Conservation (phyloP, 192 early-diverging fungal genomes). For the Haplosporangium gracile region DNA sequence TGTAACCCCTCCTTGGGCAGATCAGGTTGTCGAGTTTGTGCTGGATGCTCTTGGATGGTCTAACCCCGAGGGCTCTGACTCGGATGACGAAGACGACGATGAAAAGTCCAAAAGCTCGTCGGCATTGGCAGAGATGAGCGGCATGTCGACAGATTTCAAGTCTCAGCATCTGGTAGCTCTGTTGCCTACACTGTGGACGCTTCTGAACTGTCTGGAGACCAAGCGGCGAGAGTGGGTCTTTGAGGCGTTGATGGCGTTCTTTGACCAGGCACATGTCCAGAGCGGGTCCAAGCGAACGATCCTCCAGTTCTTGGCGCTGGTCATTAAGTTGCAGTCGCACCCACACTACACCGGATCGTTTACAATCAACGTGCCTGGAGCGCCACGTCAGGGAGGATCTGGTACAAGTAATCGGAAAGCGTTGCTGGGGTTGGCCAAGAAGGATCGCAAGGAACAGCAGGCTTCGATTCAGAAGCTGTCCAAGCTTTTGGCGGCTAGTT, state of each 20-base stretch:
- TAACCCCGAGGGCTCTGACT: constrained; percentile 11
- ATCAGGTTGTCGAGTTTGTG: constrained; percentile 70
- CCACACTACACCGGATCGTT: constrained; percentile 53
- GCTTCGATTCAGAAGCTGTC: constrained; percentile 41
- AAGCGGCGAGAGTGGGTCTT: constrained; percentile 49
- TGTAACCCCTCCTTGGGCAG: constrained; percentile 59
- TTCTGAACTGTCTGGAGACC: constrained; percentile 61
- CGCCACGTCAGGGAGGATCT: constrained; percentile 12
- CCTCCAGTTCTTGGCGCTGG: constrained; percentile 37
- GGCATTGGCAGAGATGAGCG: constrained; percentile 36
- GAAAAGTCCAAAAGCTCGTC: neutral
- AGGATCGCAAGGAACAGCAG: constrained; percentile 29
- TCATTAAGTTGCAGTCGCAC: constrained; percentile 57
- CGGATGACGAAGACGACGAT: neutral
- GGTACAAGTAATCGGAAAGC: neutral
- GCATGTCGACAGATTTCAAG: constrained; percentile 54
- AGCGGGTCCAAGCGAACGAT: constrained; percentile 40
- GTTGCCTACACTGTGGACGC: constrained; percentile 65
- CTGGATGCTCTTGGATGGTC: constrained; percentile 63
- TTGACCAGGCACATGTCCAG: constrained; percentile 29
- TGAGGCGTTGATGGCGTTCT: constrained; percentile 38
- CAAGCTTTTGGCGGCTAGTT: constrained; percentile 42
- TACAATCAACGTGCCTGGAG: constrained; percentile 53
- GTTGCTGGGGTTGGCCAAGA: constrained; percentile 27
- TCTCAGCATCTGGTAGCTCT: constrained; percentile 60